phyloP scores from a whole-genome alignment of 192 early-diverging fungal species.

The Backusella westeae region DNA sequence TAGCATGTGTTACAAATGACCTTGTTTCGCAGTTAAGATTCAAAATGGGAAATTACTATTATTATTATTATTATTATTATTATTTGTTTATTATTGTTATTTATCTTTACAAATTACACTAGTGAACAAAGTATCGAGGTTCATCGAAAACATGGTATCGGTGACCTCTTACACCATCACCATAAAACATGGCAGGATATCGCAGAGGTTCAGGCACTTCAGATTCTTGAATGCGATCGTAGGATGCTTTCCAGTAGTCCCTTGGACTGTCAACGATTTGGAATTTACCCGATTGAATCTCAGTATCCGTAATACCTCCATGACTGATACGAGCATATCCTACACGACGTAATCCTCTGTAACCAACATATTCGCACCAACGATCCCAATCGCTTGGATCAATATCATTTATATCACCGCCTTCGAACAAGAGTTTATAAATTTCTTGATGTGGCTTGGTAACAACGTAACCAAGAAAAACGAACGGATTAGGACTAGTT shows the following conservation, averaged over 20 bases:
- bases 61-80: neutral
- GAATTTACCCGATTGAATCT: constrained; percentile 81
- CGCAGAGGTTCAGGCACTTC: constrained; percentile 50
- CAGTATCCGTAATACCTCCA: constrained; percentile 80
- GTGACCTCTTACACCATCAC: constrained; percentile 69
- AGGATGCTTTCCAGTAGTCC: constrained; percentile 49
- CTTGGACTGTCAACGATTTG: constrained; percentile 46
- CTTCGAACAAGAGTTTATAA: constrained; percentile 64
- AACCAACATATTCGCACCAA: constrained; percentile 85
- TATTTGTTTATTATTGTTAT: constrained; percentile 10
- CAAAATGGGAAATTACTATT: constrained; percentile 1
- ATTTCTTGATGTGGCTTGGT: constrained; percentile 65
- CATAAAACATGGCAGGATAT: constrained; percentile 69
- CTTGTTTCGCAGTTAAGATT: neutral
- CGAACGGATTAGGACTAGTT: constrained; percentile 67
- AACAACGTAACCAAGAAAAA: constrained; percentile 82
- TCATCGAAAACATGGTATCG: constrained; percentile 78
- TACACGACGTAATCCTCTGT: constrained; percentile 68
- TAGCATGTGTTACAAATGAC: neutral
- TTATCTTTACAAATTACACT: constrained; percentile 7
- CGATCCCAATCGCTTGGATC: constrained; percentile 74
- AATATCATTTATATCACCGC: constrained; percentile 72
- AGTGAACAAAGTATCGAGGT: constrained; percentile 63
- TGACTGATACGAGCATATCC: constrained; percentile 78
- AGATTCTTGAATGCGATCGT: constrained; percentile 57